Evolutionary conservation across 352 stramenopile genomes (phyloP).

Genomic region (Phytophthora pseudosyringae): DNA sequence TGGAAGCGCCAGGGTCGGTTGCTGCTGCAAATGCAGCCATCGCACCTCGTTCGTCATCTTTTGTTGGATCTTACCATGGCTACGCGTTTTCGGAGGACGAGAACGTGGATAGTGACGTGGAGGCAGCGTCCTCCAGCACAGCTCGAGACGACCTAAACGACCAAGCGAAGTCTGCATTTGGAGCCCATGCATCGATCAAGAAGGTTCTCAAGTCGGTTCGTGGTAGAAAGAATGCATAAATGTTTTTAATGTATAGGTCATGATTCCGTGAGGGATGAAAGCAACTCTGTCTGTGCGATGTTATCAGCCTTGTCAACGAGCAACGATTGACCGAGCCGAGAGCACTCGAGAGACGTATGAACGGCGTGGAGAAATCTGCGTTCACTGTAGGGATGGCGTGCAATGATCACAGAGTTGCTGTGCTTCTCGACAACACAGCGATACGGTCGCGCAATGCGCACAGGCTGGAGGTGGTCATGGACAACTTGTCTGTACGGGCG

Average conservation of each 20-base stretch:
- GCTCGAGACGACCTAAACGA: constrained; percentile 11
- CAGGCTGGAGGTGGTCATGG: constrained; percentile 51
- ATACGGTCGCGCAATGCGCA: constrained; percentile 46
- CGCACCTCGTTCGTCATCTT: constrained; percentile 18
- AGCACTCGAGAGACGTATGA: constrained; percentile 12
- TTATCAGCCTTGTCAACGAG: constrained; percentile 9
- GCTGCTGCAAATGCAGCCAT: constrained; percentile 15
- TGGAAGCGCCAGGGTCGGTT: constrained; percentile 22
- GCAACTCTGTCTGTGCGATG: constrained; percentile 17
- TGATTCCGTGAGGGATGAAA: constrained; percentile 9
- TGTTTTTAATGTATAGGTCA: constrained; percentile 21
- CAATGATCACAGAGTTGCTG: constrained; percentile 41
- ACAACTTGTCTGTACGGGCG: constrained; percentile 40
- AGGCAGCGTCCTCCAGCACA: constrained; percentile 47
- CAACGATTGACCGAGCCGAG: not conserved
- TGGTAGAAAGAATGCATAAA: constrained; percentile 69
- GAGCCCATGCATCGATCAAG: constrained; percentile 40
- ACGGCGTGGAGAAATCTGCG: constrained; percentile 21
- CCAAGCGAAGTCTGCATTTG: constrained; percentile 26
- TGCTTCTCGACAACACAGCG: constrained; percentile 33
- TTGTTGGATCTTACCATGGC: constrained; percentile 56
- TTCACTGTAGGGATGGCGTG: constrained; percentile 31
- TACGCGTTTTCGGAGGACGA: constrained; percentile 86
- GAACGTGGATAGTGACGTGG: constrained; percentile 71
- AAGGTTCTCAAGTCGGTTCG: constrained; percentile 85